Evolutionary conservation across 208 protist species (phyloP).

Genomic region (Willaertia magna): DNA sequence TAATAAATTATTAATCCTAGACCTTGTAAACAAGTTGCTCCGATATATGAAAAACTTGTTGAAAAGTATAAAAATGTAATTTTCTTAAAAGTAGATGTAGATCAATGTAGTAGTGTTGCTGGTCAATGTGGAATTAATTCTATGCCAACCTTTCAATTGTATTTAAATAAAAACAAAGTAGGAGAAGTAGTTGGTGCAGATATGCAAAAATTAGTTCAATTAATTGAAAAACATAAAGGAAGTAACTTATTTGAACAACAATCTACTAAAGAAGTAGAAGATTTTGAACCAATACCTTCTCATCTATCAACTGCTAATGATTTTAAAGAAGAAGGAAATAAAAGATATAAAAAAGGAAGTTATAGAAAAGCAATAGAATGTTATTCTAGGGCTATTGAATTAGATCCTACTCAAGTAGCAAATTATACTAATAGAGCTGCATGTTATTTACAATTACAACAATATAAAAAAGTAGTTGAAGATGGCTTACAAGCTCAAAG

Average conservation of each 20-base stretch:
- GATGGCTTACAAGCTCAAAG: not conserved
- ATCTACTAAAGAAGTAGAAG: not conserved
- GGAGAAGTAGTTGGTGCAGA: not conserved
- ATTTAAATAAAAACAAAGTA: not conserved
- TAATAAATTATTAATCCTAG: too few relatives aligned
- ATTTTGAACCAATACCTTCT: not conserved
- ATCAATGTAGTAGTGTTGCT: not conserved
- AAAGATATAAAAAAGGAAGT: slow-evolving; percentile 34
- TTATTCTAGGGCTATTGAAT: slow-evolving; percentile 53
- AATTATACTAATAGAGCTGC: slow-evolving; percentile 54
- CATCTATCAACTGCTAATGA: not conserved
- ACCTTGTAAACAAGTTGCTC: slow-evolving; percentile 2
- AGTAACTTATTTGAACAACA: too few relatives aligned
- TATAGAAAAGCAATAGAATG: slow-evolving; percentile 40
- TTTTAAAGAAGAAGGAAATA: slow-evolving; percentile 45
- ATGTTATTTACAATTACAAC: slow-evolving; percentile 45
- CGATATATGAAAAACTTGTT: not conserved
- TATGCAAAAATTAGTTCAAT: not conserved
- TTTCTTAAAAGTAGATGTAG: slow-evolving; percentile 3
- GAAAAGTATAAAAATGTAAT: not conserved
- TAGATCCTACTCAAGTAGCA: slow-evolving; percentile 36
- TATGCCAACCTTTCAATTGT: not conserved
- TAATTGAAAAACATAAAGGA: not conserved
- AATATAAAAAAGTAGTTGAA: slow-evolving; percentile 37
- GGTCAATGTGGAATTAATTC: not conserved